Conservation (phyloP, 345 rosid genomes). For the Eutrema yunnanense region DNA sequence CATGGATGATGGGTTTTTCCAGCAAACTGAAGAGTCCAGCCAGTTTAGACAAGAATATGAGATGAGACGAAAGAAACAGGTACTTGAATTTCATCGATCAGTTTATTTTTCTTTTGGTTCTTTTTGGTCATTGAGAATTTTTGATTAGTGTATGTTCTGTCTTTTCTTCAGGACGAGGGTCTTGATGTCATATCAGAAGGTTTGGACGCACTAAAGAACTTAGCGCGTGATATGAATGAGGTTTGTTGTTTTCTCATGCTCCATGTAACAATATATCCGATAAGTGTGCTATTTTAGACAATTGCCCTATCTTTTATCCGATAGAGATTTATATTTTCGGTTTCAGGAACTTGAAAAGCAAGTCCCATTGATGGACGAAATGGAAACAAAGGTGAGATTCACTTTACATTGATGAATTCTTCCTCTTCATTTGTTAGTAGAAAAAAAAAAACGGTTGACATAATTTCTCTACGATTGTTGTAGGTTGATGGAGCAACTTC, state of each 20-base stretch:
- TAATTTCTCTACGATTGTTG: slow-evolving; percentile 7
- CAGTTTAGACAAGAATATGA: slow-evolving; percentile 75
- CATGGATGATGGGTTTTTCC: slow-evolving; percentile 43
- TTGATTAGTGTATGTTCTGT: slow-evolving; percentile 27
- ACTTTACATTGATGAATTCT: background rate
- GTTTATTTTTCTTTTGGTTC: background rate
- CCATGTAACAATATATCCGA: background rate
- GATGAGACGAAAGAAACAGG: slow-evolving; percentile 78
- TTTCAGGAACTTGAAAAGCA: slow-evolving; percentile 72
- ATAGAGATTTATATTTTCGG: background rate
- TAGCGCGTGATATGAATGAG: slow-evolving; percentile 71
- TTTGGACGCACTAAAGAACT: slow-evolving; percentile 26
- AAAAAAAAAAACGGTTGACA: background rate
- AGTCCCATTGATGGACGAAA: slow-evolving; percentile 77
- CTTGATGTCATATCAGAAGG: slow-evolving; percentile 34
- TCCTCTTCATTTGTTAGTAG: background rate
- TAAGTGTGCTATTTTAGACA: too few species aligned
- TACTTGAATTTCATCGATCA: slow-evolving; percentile 31
- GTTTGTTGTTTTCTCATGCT: slow-evolving; percentile 27
- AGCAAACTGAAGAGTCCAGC: slow-evolving; percentile 58
- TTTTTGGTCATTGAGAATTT: slow-evolving; percentile 40
- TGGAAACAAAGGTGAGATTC: slow-evolving; percentile 62
- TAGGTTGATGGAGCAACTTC: slow-evolving; percentile 73
- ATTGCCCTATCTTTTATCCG: background rate
- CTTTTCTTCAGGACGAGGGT: slow-evolving; percentile 39